Percentiles rank a stretch among this genome's conserved stretches.
Conservation (phyloP, 1,284 basidiomycete species). For the Mrakiaceae sp. region DNA sequence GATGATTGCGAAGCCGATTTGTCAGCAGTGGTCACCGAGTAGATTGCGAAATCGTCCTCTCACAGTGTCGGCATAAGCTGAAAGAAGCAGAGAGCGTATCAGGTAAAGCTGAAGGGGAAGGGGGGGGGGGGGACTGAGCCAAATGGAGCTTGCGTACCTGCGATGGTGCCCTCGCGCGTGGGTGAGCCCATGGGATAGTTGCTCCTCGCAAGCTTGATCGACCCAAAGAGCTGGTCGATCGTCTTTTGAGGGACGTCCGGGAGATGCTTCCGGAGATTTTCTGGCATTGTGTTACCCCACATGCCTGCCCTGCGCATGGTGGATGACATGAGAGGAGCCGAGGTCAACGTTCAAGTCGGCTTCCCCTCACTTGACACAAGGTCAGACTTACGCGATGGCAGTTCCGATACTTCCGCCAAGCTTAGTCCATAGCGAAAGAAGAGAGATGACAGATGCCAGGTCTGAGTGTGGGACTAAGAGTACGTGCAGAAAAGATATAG, state of each 20-base stretch:
- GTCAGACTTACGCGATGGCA: conserved; percentile 26
- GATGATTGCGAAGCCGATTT: too few species aligned
- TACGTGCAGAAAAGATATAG: not conserved
- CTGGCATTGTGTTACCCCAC: conserved; percentile 23
- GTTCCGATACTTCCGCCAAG: conserved; percentile 33
- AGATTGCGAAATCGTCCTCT: too few species aligned
- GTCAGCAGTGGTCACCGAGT: too few species aligned
- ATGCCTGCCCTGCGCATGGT: conserved; percentile 22
- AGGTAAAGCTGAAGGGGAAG: too few species aligned
- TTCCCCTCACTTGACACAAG: conserved; percentile 29
- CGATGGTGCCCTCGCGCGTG: too few species aligned
- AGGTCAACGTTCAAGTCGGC: conserved; percentile 18
- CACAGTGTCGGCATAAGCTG: too few species aligned
- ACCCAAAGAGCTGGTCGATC: not conserved
- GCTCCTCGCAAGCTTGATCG: too few species aligned
- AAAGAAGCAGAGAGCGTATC: too few species aligned
- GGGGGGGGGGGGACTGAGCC: too few species aligned
- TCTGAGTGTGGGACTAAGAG: conserved; percentile 20
- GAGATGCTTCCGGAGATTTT: not conserved
- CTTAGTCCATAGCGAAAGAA: conserved; percentile 33
- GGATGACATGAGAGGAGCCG: conserved; percentile 6
- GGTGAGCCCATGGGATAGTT: too few species aligned
- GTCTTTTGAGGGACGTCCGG: not conserved
- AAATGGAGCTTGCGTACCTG: too few species aligned
- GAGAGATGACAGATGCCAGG: conserved; percentile 31